Percentiles rank a stretch among this genome's conserved stretches.
These are phyloP conservation scores for Cyberlindnera xishuangbannaensis DNA, from an alignment of 805 yeast genomes.

Conservation along the genomic window DNA sequence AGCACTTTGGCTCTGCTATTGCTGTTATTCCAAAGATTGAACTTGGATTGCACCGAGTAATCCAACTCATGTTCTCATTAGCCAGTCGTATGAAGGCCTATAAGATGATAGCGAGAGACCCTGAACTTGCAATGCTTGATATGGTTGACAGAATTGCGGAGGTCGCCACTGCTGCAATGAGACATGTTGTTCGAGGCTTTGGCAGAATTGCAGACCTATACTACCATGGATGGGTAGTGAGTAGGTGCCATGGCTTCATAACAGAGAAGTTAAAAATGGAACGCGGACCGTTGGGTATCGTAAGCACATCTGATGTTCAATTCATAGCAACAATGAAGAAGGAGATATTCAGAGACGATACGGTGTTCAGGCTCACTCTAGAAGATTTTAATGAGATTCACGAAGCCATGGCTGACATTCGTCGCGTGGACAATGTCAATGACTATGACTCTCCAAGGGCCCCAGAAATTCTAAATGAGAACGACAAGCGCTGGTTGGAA, in stretches of 20 bases:
- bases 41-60: conserved; percentile 15
- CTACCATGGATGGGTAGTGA: conserved; percentile 24
- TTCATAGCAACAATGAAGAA: conserved; percentile 11
- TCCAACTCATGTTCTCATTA: conserved; percentile 16
- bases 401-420: conserved; percentile 5
- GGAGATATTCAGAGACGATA: conserved; percentile 14
- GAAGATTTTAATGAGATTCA: conserved; percentile 13
- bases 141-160: conserved; percentile 14
- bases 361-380: conserved; percentile 10
- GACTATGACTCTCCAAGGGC: conserved; percentile 4
- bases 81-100: conserved; percentile 17
- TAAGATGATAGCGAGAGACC: conserved; percentile 9
- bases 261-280: conserved; percentile 9
- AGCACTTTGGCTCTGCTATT: conserved; percentile 20
- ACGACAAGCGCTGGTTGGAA: conserved; percentile 21
- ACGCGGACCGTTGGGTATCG: conserved; percentile 7
- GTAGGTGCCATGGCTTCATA: conserved; percentile 20
- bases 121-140: conserved; percentile 1
- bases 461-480: conserved; percentile 9
- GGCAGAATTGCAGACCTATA: conserved; percentile 17
- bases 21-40: conserved; percentile 21
- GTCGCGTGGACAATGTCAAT: conserved; percentile 5
- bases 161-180: conserved; percentile 1
- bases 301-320: conserved; percentile 6
- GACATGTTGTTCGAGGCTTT: conserved; percentile 9